phyloP scores from a whole-genome alignment of 2,329 filamentous ascomycete genomes.

The Colletotrichum somersetense region DNA sequence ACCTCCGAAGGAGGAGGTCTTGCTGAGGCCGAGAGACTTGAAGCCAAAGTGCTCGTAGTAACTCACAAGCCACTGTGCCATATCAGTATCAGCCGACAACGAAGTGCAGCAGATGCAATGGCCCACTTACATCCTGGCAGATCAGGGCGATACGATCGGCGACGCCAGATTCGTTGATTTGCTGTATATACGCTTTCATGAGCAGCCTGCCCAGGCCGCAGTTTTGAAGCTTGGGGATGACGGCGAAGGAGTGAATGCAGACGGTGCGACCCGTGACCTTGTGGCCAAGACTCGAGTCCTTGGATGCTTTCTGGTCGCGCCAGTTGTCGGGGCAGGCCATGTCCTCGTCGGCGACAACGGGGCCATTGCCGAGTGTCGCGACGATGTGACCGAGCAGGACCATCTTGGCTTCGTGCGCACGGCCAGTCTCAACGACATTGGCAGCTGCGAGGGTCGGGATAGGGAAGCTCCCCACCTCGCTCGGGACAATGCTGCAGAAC shows the following conservation, averaged over 20 bases:
- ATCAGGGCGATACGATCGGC: constrained; percentile 82
- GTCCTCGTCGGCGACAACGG: constrained; percentile 77
- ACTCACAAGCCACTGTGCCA: constrained; percentile 68
- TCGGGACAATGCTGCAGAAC: constrained; percentile 74
- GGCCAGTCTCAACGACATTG: constrained; percentile 69
- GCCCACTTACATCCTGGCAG: constrained; percentile 72
- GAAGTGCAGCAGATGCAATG: neutral
- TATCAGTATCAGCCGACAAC: constrained; percentile 10
- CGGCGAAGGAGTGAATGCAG: constrained; percentile 84
- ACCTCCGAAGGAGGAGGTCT: constrained; percentile 77
- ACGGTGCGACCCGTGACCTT: constrained; percentile 80
- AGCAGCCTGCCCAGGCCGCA: constrained; percentile 80
- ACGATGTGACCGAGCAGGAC: constrained; percentile 84
- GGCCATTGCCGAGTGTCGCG: constrained; percentile 75
- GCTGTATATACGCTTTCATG: constrained; percentile 81
- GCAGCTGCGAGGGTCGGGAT: constrained; percentile 67
- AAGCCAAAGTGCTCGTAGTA: constrained; percentile 87
- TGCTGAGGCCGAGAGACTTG: constrained; percentile 74
- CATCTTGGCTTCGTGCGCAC: constrained; percentile 66
- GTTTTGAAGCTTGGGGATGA: constrained; percentile 80
- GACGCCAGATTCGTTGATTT: constrained; percentile 77
- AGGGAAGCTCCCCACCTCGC: constrained; percentile 60
- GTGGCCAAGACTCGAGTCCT: constrained; percentile 68
- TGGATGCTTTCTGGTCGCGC: constrained; percentile 59
- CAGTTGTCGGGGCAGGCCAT: constrained; percentile 82